Evolutionary conservation across 441 rosid genomes (phyloP).

Genomic region (Gossypium trilobum): DNA sequence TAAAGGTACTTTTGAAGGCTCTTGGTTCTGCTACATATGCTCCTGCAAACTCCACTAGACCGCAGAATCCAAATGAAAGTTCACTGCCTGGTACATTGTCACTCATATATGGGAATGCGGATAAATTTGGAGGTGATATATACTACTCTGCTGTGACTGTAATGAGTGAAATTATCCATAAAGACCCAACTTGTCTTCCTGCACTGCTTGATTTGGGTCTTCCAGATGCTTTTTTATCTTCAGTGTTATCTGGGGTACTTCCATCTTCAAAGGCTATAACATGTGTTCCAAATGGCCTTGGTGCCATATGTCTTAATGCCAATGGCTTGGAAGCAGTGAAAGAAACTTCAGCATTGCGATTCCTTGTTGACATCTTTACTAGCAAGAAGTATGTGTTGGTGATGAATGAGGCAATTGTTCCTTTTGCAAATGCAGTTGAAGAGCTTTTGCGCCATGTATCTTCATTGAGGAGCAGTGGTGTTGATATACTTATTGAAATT

Average conservation of each 20-base stretch:
- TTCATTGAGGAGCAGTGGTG: slow-evolving; percentile 75
- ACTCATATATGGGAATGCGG: slow-evolving; percentile 60
- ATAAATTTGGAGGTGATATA: slow-evolving; percentile 90
- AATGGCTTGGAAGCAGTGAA: slow-evolving; percentile 90
- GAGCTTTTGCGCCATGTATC: slow-evolving; percentile 94
- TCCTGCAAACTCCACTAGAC: slow-evolving; percentile 61
- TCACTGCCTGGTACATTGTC: slow-evolving; percentile 74
- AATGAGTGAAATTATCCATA: slow-evolving; percentile 96
- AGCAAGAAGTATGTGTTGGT: slow-evolving; percentile 79
- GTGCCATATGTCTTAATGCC: slow-evolving; percentile 89
- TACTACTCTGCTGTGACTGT: slow-evolving; percentile 93
- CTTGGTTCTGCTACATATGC: slow-evolving; percentile 92
- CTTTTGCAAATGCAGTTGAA: slow-evolving; percentile 92
- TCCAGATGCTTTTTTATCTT: slow-evolving; percentile 83
- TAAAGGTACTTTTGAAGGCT: slow-evolving; percentile 85
- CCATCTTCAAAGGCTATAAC: slow-evolving; percentile 95
- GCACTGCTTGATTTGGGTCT: slow-evolving; percentile 80
- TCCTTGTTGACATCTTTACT: slow-evolving; percentile 78
- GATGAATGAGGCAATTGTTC: slow-evolving; percentile 94
- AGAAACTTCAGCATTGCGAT: slow-evolving; percentile 71
- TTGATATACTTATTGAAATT: slow-evolving; percentile 86
- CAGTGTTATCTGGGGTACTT: slow-evolving; percentile 72
- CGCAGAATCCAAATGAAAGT: slow-evolving; percentile 67
- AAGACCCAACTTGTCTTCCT: slow-evolving; percentile 86
- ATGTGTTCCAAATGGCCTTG: slow-evolving; percentile 91